Conservation (phyloP, 331 rosid species). For the Malus hybrid region DNA sequence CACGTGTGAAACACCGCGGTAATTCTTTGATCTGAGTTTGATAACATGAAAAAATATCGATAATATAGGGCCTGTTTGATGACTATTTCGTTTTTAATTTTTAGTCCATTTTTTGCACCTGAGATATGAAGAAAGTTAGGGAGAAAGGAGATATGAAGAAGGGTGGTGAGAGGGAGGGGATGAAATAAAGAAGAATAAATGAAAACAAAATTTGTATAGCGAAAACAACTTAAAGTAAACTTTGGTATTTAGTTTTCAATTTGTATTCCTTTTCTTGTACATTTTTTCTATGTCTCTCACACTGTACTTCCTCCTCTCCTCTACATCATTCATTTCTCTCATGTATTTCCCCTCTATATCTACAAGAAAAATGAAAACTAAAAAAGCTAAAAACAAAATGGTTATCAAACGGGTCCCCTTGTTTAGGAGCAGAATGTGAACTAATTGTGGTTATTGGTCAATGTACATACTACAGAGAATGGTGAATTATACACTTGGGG, state of each 20-base stretch:
- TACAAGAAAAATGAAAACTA: neutral
- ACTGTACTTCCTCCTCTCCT: neutral
- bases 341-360: neutral
- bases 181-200: neutral
- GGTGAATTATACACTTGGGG: slow-evolving; percentile 90
- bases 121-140: neutral
- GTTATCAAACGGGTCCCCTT: neutral
- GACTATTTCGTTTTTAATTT: no score
- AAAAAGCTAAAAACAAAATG: neutral
- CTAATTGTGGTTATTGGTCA: neutral
- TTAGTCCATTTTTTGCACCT: neutral
- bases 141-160: neutral
- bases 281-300: neutral
- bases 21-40: neutral
- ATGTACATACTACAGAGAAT: slow-evolving; percentile 25
- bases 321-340: neutral
- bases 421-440: neutral
- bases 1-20: no score
- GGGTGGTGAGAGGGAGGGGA: neutral
- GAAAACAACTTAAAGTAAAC: neutral
- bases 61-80: neutral
- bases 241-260: neutral
- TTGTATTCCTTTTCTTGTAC: neutral
- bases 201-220: neutral
- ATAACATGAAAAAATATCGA: neutral